Percentiles rank a stretch among this genome's conserved stretches.
These are phyloP conservation scores for Cutaneotrichosporon mucoides DNA, from an alignment of 1,284 basidiomycete genomes.

Conservation along the genomic window DNA sequence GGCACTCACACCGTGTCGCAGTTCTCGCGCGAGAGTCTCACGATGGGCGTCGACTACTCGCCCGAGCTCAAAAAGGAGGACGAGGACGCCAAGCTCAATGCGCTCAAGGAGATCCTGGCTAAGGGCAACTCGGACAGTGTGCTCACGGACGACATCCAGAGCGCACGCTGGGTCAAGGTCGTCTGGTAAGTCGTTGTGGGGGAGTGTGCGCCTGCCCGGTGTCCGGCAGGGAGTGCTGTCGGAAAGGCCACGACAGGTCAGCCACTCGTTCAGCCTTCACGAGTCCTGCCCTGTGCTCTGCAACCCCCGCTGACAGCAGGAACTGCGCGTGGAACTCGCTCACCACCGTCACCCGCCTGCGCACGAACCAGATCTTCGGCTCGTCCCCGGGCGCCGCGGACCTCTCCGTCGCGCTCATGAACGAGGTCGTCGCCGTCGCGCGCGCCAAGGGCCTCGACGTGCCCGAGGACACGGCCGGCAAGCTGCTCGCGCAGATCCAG, in stretches of 20 bases:
- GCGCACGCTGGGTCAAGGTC: constrained; percentile 53
- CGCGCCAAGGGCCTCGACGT: constrained; percentile 46
- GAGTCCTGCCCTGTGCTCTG: too few species aligned
- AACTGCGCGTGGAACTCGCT: constrained; percentile 46
- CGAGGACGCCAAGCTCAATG: constrained; percentile 37
- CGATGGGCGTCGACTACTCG: constrained; percentile 48
- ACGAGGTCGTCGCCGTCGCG: constrained; percentile 47
- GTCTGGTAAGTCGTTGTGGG: constrained; percentile 36
- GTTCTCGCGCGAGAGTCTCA: constrained; percentile 46
- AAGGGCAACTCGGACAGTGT: constrained; percentile 45
- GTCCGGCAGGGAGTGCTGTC: too few species aligned
- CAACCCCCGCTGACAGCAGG: constrained; percentile 17
- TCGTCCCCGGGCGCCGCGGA: constrained; percentile 37
- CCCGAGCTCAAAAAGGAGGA: constrained; percentile 17
- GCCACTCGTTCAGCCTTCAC: too few species aligned
- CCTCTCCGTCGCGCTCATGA: constrained; percentile 41
- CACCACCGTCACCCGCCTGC: constrained; percentile 41
- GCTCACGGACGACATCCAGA: constrained; percentile 50
- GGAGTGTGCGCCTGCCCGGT: too few species aligned
- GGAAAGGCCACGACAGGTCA: too few species aligned
- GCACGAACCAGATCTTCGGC: constrained; percentile 43
- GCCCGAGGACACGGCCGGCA: constrained; percentile 40
- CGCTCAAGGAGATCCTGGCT: constrained; percentile 39
- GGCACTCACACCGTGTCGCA: constrained; percentile 37
- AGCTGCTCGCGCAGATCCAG: constrained; percentile 43